Percentiles rank a stretch among this genome's conserved stretches.
These are phyloP conservation scores for Colletotrichum liaoningense DNA, from an alignment of 2,329 filamentous ascomycete genomes.

Conservation along the genomic window DNA sequence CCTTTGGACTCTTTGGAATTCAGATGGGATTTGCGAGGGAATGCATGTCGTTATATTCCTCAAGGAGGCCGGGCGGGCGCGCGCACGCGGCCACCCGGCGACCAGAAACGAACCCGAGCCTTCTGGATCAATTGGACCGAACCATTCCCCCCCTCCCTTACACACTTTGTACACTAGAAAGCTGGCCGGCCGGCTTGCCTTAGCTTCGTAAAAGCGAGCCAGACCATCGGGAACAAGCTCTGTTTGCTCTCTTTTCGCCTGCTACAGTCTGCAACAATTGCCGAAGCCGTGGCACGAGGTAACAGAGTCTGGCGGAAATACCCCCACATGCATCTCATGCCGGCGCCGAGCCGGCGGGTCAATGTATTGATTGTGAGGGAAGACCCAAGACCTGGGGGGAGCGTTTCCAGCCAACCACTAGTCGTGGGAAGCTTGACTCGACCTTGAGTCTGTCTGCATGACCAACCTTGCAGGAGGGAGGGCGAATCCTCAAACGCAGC, in stretches of 20 bases:
- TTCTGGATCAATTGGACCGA: not conserved
- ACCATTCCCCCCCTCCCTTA: not conserved
- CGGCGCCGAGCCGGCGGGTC: conserved; percentile 15
- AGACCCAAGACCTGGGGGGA: not conserved
- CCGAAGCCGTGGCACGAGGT: conserved; percentile 7
- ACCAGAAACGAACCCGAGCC: not conserved
- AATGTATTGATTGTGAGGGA: not conserved
- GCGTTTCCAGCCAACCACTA: not conserved
- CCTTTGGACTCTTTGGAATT: too few species aligned
- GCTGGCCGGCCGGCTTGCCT: not conserved
- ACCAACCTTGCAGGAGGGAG: conserved; percentile 14
- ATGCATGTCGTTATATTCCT: conserved; percentile 25
- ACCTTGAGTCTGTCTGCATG: conserved; percentile 15
- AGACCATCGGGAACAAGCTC: too few species aligned
- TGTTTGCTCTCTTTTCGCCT: too few species aligned
- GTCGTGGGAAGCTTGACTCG: conserved; percentile 1
- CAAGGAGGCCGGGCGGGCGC: not conserved
- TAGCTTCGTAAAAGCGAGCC: not conserved
- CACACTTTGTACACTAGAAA: not conserved
- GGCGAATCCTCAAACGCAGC: conserved; percentile 1
- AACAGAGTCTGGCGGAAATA: not conserved
- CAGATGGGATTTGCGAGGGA: not conserved
- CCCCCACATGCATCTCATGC: not conserved
- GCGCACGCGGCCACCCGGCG: not conserved
- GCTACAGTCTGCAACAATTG: not conserved